phyloP scores from a whole-genome alignment of 192 early-diverging fungal genomes.

The Anaeromyces robustus region DNA sequence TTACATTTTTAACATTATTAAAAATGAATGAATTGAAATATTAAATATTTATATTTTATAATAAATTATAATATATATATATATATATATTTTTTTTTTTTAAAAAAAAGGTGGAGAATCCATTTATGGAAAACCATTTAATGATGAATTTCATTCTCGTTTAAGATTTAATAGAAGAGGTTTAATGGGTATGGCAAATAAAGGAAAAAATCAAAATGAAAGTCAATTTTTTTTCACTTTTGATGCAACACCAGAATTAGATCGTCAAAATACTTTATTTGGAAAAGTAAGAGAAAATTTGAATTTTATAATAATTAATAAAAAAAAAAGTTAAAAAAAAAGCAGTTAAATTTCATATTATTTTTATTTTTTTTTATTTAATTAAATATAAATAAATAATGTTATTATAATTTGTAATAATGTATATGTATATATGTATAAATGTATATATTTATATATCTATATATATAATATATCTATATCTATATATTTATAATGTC shows the following conservation, averaged over 20 bases:
- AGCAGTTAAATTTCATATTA: too few relatives aligned
- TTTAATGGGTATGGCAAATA: slow-evolving; percentile 78
- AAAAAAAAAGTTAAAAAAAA: too few relatives aligned
- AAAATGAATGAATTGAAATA: background rate
- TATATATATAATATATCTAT: background rate
- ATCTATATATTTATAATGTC: too few relatives aligned
- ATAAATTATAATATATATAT: slow-evolving; percentile 2
- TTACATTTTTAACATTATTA: too few relatives aligned
- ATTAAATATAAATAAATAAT: too few relatives aligned
- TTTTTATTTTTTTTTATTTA: too few relatives aligned
- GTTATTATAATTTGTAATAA: too few relatives aligned
- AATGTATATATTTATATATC: too few relatives aligned
- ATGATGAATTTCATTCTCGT: slow-evolving; percentile 83
- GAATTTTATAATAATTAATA: too few relatives aligned
- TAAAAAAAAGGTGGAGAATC: slow-evolving; percentile 63
- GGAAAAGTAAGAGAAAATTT: slow-evolving; percentile 41
- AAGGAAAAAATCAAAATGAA: slow-evolving; percentile 58
- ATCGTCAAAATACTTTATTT: slow-evolving; percentile 84
- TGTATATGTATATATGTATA: too few relatives aligned
- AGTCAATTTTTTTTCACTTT: slow-evolving; percentile 96
- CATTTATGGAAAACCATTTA: slow-evolving; percentile 66
- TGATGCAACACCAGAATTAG: slow-evolving; percentile 62
- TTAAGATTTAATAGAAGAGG: slow-evolving; percentile 79
- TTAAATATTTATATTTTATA: background rate
- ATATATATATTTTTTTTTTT: too few relatives aligned